A percentile compares a stretch with the other conserved stretches of the same genome.
phyloP scores from a whole-genome alignment of 805 yeast genomes.

The Candida succiphila region DNA sequence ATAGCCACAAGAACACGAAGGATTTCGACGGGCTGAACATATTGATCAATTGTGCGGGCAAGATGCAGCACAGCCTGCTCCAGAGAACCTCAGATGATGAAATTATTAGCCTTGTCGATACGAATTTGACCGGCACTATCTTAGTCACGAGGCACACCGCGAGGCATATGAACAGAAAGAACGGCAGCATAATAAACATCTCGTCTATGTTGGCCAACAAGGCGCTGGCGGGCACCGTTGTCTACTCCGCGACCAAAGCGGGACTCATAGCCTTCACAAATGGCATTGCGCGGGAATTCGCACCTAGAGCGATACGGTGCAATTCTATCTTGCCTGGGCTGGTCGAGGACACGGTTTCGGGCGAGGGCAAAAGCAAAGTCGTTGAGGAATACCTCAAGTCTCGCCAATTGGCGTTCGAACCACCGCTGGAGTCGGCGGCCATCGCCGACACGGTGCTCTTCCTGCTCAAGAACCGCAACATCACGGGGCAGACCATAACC shows the following conservation, averaged over 20 bases:
- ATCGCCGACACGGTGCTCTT: too few species aligned
- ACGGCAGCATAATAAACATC: constrained; percentile 41
- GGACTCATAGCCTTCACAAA: constrained; percentile 57
- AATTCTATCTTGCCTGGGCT: constrained; percentile 65
- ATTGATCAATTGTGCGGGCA: constrained; percentile 59
- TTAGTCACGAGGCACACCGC: constrained; percentile 43
- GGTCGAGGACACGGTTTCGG: constrained; percentile 60
- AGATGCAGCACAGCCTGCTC: constrained; percentile 46
- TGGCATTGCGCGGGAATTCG: constrained; percentile 50
- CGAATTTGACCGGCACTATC: constrained; percentile 56
- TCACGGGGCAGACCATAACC: constrained; percentile 22
- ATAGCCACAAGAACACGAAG: neutral
- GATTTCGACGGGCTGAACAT: constrained; percentile 28
- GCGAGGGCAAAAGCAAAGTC: constrained; percentile 20
- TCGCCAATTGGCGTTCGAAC: constrained; percentile 3
- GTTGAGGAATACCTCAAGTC: too few species aligned
- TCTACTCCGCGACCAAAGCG: constrained; percentile 63
- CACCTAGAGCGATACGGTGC: constrained; percentile 41
- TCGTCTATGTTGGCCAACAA: constrained; percentile 52
- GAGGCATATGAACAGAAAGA: constrained; percentile 30
- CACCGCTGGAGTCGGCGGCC: too few species aligned
- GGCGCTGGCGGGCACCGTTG: constrained; percentile 43
- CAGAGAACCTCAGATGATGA: constrained; percentile 28
- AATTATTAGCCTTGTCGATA: constrained; percentile 35
- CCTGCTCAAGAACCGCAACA: constrained; percentile 11